phyloP scores from a whole-genome alignment of 129 eudicot genomes.

The Calendula officinalis region DNA sequence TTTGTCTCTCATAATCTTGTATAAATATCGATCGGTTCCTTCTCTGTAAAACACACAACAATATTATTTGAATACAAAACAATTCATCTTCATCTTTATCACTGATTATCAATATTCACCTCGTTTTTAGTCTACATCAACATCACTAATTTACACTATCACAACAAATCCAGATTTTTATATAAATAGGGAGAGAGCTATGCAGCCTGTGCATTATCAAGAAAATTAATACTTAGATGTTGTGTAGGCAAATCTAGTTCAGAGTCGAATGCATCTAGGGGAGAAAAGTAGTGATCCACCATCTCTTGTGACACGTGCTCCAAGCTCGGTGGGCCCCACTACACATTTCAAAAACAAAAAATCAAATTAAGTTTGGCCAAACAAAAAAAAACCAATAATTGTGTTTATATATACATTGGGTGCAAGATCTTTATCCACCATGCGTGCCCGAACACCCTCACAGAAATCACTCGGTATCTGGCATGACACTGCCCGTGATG shows the following conservation, averaged over 20 bases:
- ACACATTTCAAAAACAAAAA: constrained; percentile 8
- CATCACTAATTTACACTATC: no score
- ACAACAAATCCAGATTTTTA: no score
- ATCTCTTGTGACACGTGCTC: constrained; percentile 64
- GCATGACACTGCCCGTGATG: constrained; percentile 50
- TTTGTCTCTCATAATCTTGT: no score
- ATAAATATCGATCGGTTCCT: no score
- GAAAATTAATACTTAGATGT: no score
- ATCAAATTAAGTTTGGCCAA: neutral
- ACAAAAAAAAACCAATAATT: neutral
- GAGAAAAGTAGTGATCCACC: constrained; percentile 73
- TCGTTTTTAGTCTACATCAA: no score
- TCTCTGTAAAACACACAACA: no score
- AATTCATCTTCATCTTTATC: no score
- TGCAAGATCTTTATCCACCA: constrained; percentile 62
- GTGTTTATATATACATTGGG: constrained; percentile 54
- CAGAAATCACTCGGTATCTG: constrained; percentile 52
- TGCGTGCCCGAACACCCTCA: constrained; percentile 78
- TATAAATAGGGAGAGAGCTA: no score
- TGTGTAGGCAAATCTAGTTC: constrained; percentile 50
- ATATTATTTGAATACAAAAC: no score
- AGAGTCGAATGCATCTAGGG: constrained; percentile 45
- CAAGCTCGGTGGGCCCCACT: constrained; percentile 86
- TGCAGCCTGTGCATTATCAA: no score
- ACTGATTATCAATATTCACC: no score